Conservation (phyloP, 2,329 filamentous ascomycete genomes). For the Diaporthe batatas region DNA sequence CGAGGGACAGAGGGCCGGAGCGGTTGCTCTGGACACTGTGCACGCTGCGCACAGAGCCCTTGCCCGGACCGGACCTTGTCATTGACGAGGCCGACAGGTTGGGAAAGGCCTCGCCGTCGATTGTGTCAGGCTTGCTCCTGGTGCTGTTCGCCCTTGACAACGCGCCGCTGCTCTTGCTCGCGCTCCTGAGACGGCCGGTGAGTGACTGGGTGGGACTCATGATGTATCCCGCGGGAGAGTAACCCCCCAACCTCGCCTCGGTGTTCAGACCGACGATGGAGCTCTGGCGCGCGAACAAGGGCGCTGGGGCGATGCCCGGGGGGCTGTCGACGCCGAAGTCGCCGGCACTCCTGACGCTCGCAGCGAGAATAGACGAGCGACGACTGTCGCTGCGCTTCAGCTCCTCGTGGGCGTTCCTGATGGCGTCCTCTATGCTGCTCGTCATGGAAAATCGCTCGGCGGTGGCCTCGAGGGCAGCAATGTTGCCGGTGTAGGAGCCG, state of each 20-base stretch:
- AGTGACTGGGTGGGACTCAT: constrained; percentile 76
- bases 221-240: constrained; percentile 76
- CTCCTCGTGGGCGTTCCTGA: constrained; percentile 78
- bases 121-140: constrained; percentile 55
- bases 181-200: constrained; percentile 67
- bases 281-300: constrained; percentile 51
- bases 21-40: constrained; percentile 46
- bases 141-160: constrained; percentile 46
- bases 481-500: constrained; percentile 74
- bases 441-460: constrained; percentile 81
- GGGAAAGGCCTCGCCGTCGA: constrained; percentile 50
- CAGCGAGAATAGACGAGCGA: constrained; percentile 72
- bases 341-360: constrained; percentile 53
- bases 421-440: constrained; percentile 83
- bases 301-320: constrained; percentile 45
- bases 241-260: constrained; percentile 76
- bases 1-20: constrained; percentile 65
- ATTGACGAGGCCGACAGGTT: constrained; percentile 48
- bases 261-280: constrained; percentile 80
- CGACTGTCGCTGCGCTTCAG: constrained; percentile 78
- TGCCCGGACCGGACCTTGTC: constrained; percentile 67
- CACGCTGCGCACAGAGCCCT: constrained; percentile 60
- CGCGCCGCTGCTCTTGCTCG: constrained; percentile 61
- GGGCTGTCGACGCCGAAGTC: constrained; percentile 48
- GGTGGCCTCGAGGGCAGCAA: constrained; percentile 80